Evolutionary conservation across 805 yeast genomes (phyloP).

Genomic region (Teunomyces tritomae): DNA sequence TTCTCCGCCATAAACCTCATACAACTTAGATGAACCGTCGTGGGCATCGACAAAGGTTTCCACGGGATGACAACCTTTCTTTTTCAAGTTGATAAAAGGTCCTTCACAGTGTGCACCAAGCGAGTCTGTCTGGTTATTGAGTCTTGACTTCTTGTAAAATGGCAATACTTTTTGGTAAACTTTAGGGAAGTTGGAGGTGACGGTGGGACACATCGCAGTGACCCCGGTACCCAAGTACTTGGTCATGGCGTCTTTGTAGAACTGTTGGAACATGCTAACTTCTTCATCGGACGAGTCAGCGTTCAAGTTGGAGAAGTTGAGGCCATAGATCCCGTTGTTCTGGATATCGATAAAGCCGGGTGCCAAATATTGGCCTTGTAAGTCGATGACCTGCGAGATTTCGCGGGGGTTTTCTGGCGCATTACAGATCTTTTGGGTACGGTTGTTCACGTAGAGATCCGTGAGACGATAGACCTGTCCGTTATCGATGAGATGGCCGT

Average conservation of each 20-base stretch:
- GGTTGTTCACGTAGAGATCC: constrained; percentile 45
- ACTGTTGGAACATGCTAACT: constrained; percentile 27
- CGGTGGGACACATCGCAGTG: constrained; percentile 55
- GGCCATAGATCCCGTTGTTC: constrained; percentile 56
- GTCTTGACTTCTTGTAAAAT: constrained; percentile 33
- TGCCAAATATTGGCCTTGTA: constrained; percentile 46
- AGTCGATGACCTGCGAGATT: constrained; percentile 33
- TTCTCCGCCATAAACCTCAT: constrained; percentile 36
- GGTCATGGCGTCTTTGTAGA: constrained; percentile 44
- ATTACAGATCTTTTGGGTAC: constrained; percentile 39
- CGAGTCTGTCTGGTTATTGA: constrained; percentile 36
- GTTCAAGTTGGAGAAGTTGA: constrained; percentile 46
- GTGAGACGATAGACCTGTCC: constrained; percentile 31
- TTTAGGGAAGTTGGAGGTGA: constrained; percentile 49
- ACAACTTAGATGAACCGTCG: constrained; percentile 26
- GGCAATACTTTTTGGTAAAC: constrained; percentile 50
- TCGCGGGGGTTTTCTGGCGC: constrained; percentile 16
- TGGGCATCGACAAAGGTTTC: constrained; percentile 42
- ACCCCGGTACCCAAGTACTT: constrained; percentile 51
- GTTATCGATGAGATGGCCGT: constrained; percentile 42
- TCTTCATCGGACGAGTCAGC: constrained; percentile 29
- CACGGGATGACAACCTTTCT: constrained; percentile 52
- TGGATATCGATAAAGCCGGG: constrained; percentile 60
- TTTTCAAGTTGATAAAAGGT: constrained; percentile 49
- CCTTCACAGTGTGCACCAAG: constrained; percentile 63